These are phyloP conservation scores for Backusella mclennaniae DNA, from an alignment of 192 early-diverging fungal species.

Conservation along the genomic window DNA sequence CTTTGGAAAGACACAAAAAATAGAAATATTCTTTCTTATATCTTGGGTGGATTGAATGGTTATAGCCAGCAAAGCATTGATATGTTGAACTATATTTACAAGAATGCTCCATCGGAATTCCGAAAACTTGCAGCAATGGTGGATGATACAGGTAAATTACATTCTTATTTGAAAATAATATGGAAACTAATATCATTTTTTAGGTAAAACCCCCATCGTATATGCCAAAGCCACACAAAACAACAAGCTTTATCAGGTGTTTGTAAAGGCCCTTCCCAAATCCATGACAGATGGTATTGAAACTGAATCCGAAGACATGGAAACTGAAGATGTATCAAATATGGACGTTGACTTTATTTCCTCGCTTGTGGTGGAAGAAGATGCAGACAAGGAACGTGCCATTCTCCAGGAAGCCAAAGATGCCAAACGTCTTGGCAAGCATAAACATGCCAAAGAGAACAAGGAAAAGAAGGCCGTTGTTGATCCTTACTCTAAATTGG, in stretches of 20 bases:
- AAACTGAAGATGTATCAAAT: constrained; percentile 25
- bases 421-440: not conserved
- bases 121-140: not conserved
- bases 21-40: constrained; percentile 9
- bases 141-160: constrained; percentile 17
- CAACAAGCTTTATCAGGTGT: not conserved
- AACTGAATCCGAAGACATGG: constrained; percentile 7
- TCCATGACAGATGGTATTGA: not conserved
- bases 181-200: not conserved
- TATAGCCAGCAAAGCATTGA: constrained; percentile 20
- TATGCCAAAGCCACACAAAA: constrained; percentile 9
- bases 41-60: not conserved
- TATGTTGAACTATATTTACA: constrained; percentile 10
- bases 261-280: not conserved
- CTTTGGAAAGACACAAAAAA: constrained; percentile 10
- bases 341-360: constrained; percentile 31
- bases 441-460: not conserved
- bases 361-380: constrained; percentile 32
- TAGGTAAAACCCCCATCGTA: constrained; percentile 15
- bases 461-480: constrained; percentile 20
- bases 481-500: constrained; percentile 27
- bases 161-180: not conserved
- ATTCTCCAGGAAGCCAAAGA: constrained; percentile 24
- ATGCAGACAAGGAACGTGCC: constrained; percentile 27
- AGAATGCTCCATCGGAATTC: not conserved